Percentiles rank a stretch among this genome's conserved stretches.
Evolutionary conservation across 768 basidiomycete species (phyloP).

Genomic region (Russula earlei): DNA sequence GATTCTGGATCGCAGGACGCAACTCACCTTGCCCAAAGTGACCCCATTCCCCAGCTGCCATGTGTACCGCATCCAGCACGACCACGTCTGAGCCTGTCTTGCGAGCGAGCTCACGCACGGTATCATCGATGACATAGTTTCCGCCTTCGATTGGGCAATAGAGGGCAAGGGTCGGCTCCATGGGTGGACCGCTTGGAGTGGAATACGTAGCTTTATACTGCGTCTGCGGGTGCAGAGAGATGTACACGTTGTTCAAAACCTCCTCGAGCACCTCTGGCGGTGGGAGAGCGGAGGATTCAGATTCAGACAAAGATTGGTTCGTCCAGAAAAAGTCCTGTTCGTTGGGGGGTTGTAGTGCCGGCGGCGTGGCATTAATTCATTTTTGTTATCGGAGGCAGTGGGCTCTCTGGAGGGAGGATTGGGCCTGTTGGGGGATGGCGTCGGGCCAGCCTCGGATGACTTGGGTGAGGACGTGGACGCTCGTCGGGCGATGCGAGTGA

Average conservation of each 20-base stretch:
- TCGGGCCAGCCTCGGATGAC: constrained; percentile 7
- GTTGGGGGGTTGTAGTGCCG: constrained; percentile 40
- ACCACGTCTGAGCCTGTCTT: constrained; percentile 72
- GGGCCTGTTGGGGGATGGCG: constrained; percentile 11
- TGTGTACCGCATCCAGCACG: constrained; percentile 71
- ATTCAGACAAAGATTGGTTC: constrained; percentile 33
- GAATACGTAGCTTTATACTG: constrained; percentile 64
- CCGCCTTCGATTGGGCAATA: constrained; percentile 88
- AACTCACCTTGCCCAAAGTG: constrained; percentile 65
- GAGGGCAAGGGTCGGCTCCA: constrained; percentile 76
- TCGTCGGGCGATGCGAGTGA: constrained; percentile 24
- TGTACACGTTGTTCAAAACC: constrained; percentile 62
- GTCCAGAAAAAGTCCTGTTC: constrained; percentile 55
- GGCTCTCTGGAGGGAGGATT: background rate
- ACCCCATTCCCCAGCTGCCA: constrained; percentile 85
- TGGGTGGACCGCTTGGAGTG: constrained; percentile 40
- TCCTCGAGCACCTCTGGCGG: constrained; percentile 71
- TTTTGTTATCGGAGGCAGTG: constrained; percentile 18
- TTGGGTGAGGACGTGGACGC: constrained; percentile 29
- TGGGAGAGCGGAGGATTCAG: constrained; percentile 38
- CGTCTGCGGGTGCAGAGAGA: constrained; percentile 73
- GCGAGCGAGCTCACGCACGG: constrained; percentile 68
- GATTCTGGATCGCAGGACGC: background rate
- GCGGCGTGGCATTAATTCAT: constrained; percentile 23
- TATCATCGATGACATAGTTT: constrained; percentile 70